Conservation (phyloP, 1,139 yeast genomes). For the Yamadazyma epiphylla region DNA sequence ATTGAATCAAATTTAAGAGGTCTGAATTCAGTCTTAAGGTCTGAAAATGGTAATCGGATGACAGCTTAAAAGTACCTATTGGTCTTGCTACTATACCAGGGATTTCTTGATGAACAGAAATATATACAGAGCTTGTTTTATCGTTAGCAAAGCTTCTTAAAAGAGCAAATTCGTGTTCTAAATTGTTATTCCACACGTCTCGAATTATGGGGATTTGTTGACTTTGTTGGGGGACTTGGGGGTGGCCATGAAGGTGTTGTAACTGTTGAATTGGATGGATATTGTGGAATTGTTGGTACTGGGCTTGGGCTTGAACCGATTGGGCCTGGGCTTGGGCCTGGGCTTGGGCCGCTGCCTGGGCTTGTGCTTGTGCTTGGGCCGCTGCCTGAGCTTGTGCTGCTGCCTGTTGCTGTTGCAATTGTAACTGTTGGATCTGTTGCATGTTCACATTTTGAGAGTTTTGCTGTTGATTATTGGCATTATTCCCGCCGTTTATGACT, state of each 20-base stretch:
- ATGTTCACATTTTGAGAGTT: conserved; percentile 10
- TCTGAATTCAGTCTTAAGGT: conserved; percentile 91
- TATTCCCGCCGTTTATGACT: conserved; percentile 28
- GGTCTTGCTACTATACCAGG: conserved; percentile 97
- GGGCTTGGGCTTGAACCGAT: conserved; percentile 6
- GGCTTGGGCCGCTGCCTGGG: conserved; percentile 10
- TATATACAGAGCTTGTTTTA: conserved; percentile 54
- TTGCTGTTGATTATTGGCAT: background rate
- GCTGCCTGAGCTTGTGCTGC: conserved; percentile 16
- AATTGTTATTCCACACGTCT: conserved; percentile 84
- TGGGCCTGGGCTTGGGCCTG: conserved; percentile 7
- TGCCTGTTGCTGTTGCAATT: conserved; percentile 26
- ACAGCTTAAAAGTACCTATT: conserved; percentile 88
- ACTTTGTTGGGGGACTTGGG: conserved; percentile 12
- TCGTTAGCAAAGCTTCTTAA: conserved; percentile 66
- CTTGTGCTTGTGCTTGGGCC: conserved; percentile 14
- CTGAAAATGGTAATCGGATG: conserved; percentile 92
- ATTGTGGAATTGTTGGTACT: conserved; percentile 8
- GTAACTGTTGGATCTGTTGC: conserved; percentile 14
- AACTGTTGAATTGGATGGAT: conserved; percentile 9
- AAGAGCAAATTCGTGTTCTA: conserved; percentile 75
- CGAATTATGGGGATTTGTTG: conserved; percentile 41
- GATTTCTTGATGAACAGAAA: conserved; percentile 85
- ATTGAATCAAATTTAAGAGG: conserved; percentile 77
- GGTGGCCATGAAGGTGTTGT: conserved; percentile 10